Evolutionary conservation across 306 rosid species (phyloP).

Genomic region (Medicago truncatula): DNA sequence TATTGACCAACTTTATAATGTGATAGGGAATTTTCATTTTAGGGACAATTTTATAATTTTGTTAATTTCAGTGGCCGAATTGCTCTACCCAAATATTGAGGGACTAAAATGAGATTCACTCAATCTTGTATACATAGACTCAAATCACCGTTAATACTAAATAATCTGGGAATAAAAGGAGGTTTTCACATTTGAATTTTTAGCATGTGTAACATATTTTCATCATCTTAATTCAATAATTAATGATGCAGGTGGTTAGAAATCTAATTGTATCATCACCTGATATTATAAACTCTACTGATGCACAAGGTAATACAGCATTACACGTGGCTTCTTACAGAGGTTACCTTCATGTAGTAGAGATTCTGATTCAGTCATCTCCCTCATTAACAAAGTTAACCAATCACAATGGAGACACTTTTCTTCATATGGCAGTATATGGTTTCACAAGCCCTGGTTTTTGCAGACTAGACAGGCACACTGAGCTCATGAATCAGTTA

Average conservation of each 20-base stretch:
- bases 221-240: not conserved
- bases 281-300: slow-evolving; percentile 65
- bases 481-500: slow-evolving; percentile 65
- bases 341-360: slow-evolving; percentile 78
- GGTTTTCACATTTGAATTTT: too few relatives aligned
- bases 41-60: not conserved
- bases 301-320: slow-evolving; percentile 85
- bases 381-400: slow-evolving; percentile 54
- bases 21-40: not conserved
- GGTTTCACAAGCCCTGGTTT: slow-evolving; percentile 92
- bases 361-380: slow-evolving; percentile 63
- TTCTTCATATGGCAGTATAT: slow-evolving; percentile 85
- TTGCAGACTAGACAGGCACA: slow-evolving; percentile 74
- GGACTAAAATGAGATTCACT: slow-evolving; percentile 5
- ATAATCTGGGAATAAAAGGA: not conserved
- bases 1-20: not conserved
- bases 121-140: not conserved
- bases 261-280: slow-evolving; percentile 56
- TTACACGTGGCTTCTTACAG: slow-evolving; percentile 80
- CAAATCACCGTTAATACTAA: slow-evolving; percentile 10
- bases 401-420: slow-evolving; percentile 83
- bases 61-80: not conserved
- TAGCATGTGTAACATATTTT: not conserved
- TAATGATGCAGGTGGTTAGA: slow-evolving; percentile 75
- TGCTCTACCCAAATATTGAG: not conserved